Base-by-base conservation (phyloP, 2,329 filamentous ascomycete species). In the Colletotrichum neosansevieriae region DNA sequence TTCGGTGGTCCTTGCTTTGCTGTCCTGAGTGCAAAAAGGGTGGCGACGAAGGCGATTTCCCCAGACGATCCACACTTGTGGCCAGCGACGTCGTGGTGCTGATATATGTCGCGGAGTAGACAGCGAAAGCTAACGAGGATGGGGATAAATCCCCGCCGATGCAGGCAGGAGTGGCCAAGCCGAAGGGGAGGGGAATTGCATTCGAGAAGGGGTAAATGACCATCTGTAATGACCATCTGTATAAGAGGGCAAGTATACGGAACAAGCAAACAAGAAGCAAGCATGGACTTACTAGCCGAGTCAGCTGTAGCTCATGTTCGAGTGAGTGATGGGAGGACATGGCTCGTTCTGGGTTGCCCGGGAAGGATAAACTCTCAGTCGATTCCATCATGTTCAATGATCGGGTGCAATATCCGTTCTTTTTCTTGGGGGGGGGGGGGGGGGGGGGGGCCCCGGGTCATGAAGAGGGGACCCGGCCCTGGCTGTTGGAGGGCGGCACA, bases 41-140 rank as follows among this genome's bases (percentile, higher is more conserved):
- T 6, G 29, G 58, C 21, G 12, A 19, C 32, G 15, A 29, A 15
- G 36, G 15, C 36, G 13, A 45, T 42, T 58, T 58, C 38, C 36
- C 51, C 60, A 6, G 65, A 65, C 7, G 36, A 45, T 54, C 53
- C 60, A 68, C 51, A 58, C 64, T 67, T 10, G 60, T 65, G 51
- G 51, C 51, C 45, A 34, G 53, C 53, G 19, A 29, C n/a, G 15
- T n/a, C n/a, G n/a, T n/a, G n/a, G n/a, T 17, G 36, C 21, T 49
- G 38, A 29, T 13, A 13, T 24, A 17, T 15, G 54, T 61, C 38
- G 38, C 15, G 32, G 32, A 29, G 40, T 10, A 32, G 11, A 15
- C 40, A 29, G 29, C 42, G 17, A 19, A 5, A 34, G 15, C 42
- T 47, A 11, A 34, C 4, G 44, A 32, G n/a, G 34, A 34, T 51